phyloP scores from a whole-genome alignment of 2,329 filamentous ascomycete species.

The Fusarium redolens region DNA sequence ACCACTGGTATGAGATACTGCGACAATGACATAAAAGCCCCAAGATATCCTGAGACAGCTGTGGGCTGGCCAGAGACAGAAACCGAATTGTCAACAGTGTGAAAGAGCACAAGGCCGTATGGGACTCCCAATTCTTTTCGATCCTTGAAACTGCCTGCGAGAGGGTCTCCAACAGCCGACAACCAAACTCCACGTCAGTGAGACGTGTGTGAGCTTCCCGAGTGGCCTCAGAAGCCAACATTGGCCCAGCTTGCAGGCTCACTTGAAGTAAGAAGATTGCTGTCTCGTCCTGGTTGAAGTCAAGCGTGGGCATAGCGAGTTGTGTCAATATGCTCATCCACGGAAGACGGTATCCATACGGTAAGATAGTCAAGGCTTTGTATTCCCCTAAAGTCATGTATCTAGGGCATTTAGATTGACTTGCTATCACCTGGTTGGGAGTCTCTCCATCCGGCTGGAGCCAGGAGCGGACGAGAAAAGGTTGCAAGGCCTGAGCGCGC shows the following conservation, averaged over 20 bases:
- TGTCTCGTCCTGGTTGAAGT: constrained; percentile 41
- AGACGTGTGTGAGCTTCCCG: constrained; percentile 14
- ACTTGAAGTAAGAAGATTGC: constrained; percentile 39
- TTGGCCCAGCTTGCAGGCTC: constrained; percentile 36
- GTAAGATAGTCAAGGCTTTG: constrained; percentile 50
- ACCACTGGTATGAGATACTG: constrained; percentile 21
- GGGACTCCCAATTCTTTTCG: constrained; percentile 40
- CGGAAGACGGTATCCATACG: constrained; percentile 25
- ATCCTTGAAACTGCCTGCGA: constrained; percentile 10
- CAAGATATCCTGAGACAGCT: not conserved
- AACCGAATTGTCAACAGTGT: constrained; percentile 30
- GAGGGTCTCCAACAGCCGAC: constrained; percentile 2
- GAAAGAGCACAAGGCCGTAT: constrained; percentile 31
- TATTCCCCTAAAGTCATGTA: constrained; percentile 65
- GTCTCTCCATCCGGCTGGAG: no score
- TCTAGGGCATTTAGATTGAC: constrained; percentile 49
- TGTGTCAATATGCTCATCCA: constrained; percentile 42
- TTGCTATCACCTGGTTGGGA: no score
- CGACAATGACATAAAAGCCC: constrained; percentile 16
- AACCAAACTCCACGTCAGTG: constrained; percentile 15
- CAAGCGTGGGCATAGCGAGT: constrained; percentile 36
- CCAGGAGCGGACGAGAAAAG: constrained; percentile 26
- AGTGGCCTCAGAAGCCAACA: not conserved
- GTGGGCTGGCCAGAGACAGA: constrained; percentile 16
- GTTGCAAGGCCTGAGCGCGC: constrained; percentile 9